phyloP scores from a whole-genome alignment of 1,284 basidiomycete genomes.

The Wallemia ichthyophaga region DNA sequence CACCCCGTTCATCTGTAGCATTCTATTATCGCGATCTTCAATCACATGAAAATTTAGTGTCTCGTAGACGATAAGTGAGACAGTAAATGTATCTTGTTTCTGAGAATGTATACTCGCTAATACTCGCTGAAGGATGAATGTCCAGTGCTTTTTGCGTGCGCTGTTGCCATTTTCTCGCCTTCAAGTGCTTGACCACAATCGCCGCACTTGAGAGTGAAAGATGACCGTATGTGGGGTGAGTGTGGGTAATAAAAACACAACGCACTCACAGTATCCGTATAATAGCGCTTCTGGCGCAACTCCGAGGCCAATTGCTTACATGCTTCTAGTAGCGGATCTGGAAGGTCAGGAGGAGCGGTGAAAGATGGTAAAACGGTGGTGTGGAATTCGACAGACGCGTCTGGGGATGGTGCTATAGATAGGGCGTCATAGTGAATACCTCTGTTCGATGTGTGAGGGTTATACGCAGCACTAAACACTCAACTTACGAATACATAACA shows the following conservation, averaged over 20 bases:
- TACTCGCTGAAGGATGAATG: conserved; percentile 17
- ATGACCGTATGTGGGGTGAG: too few species aligned
- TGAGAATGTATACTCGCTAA: too few species aligned
- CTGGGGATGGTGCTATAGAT: conserved; percentile 39
- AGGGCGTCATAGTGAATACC: conserved; percentile 45
- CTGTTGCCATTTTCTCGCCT: conserved; percentile 68
- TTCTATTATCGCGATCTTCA: too few species aligned
- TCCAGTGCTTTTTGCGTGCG: conserved; percentile 56
- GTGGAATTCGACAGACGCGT: conserved; percentile 54
- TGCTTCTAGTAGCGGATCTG: conserved; percentile 24
- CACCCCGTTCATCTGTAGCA: too few species aligned
- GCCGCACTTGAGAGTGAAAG: conserved; percentile 10
- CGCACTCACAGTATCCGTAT: conserved; percentile 40
- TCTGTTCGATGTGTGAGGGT: conserved; percentile 1
- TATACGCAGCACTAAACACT: conserved; percentile 1
- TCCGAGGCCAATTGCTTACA: conserved; percentile 37
- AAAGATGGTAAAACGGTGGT: conserved; percentile 44
- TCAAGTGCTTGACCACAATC: conserved; percentile 31
- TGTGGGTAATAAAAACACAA: too few species aligned
- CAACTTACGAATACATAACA: conserved; percentile 61
- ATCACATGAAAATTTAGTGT: too few species aligned
- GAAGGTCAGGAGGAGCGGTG: conserved; percentile 17
- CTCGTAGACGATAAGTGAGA: too few species aligned
- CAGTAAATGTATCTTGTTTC: too few species aligned
- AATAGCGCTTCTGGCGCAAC: conserved; percentile 43